Base-by-base conservation (phyloP, 1,284 basidiomycete genomes). In the Malassezia nana region DNA sequence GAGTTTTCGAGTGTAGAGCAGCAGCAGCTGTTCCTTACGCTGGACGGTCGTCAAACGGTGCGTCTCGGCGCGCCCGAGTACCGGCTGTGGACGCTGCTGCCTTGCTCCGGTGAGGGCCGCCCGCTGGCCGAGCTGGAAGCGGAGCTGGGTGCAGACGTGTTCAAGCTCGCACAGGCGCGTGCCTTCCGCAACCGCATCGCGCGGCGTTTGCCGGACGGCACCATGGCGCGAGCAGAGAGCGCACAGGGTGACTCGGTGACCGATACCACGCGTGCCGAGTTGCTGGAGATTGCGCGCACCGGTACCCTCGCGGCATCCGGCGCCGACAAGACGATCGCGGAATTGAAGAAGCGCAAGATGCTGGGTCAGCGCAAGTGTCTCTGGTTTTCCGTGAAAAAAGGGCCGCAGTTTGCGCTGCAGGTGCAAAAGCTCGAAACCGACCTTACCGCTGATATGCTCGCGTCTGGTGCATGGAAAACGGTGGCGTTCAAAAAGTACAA, bases 141-240 rank as follows among this genome's bases (percentile, higher is more conserved):
- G 22, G 51, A 53, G 22, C 55, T 75, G n/a, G 70, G 70, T 6
- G 67, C 66, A 4, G 73, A 71, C 30, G 60, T 58, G 18, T 66
- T 74, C 44, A 72, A 70, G 59, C 64, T 74, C 58, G 94, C 94
- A 2, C 94, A 98, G 76, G 85, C 85, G 25, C 83, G 87, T 60
- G 94, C 92, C 20, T 95, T 99, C 81, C 94, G 91, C 78, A 92
- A 87, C 71, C 88, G 87, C 63, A 98, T 94, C 91, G 89, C 96
- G 62, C 81, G 80, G 26, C 96, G 96, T 76, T 86, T 92, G 61
- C 87, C 87, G 3, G 81, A 83, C 61, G 87, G 89, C 18, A 83
- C 95, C 57, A 83, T 95, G 50, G 78, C 84, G 57, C 89, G 91
- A 52, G 65, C 86, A 80, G 49, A 62, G 16, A 51, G 52, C 7